Conservation (phyloP, 2,329 filamentous ascomycete genomes). For the Orbilia quercus region DNA sequence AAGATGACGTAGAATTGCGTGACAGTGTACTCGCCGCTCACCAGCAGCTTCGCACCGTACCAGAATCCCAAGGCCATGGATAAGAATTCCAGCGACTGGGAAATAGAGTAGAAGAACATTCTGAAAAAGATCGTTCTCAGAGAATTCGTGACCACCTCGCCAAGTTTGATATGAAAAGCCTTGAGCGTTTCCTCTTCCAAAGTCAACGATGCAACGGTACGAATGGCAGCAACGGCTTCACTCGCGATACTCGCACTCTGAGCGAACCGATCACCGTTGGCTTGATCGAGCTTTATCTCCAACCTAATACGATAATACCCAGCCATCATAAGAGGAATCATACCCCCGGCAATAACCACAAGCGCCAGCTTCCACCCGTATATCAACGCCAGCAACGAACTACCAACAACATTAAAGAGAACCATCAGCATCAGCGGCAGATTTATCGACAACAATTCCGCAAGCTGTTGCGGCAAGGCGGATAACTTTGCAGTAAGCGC, state of each 20-base stretch:
- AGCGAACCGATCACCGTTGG: slow-evolving; percentile 65
- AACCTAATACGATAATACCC: slow-evolving; percentile 68
- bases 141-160: slow-evolving; percentile 43
- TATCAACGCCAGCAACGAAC: slow-evolving; percentile 65
- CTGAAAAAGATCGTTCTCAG: slow-evolving; percentile 30
- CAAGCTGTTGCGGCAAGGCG: slow-evolving; percentile 64
- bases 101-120: slow-evolving; percentile 68
- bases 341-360: slow-evolving; percentile 65
- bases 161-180: slow-evolving; percentile 20
- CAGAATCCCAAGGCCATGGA: slow-evolving; percentile 73
- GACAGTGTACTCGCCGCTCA: slow-evolving; percentile 67
- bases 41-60: slow-evolving; percentile 71
- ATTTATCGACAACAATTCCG: slow-evolving; percentile 68
- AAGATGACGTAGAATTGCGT: slow-evolving; percentile 72
- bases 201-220: slow-evolving; percentile 67
- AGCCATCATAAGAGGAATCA: slow-evolving; percentile 65
- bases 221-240: slow-evolving; percentile 67
- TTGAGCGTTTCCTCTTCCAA: slow-evolving; percentile 64
- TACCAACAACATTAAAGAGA: slow-evolving; percentile 65
- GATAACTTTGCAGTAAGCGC: slow-evolving; percentile 62
- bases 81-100: slow-evolving; percentile 72
- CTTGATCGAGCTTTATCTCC: slow-evolving; percentile 66
- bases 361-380: slow-evolving; percentile 68
- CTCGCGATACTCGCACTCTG: slow-evolving; percentile 67
- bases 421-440: slow-evolving; percentile 66